phyloP scores from a whole-genome alignment of 257 asterid genomes.

The Ligustrum vulgare region DNA sequence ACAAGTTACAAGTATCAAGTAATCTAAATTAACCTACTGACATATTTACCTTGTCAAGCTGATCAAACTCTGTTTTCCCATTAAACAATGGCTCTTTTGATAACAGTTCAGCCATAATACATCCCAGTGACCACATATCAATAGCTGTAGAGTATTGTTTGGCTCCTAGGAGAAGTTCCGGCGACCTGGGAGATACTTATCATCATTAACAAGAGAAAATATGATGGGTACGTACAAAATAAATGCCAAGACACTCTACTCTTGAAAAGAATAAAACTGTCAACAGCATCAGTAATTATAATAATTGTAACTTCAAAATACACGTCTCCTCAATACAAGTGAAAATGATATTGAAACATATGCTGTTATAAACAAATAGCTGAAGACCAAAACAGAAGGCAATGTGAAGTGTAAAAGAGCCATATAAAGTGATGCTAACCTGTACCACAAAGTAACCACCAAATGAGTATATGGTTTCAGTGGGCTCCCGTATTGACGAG shows the following conservation, averaged over 20 bases:
- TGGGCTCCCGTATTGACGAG: constrained; percentile 92
- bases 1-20: not conserved
- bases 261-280: not conserved
- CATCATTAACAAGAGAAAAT: constrained; percentile 4
- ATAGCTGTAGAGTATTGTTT: constrained; percentile 79
- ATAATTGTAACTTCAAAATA: not conserved
- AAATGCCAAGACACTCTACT: not conserved
- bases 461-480: constrained; percentile 76
- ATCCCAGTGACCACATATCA: constrained; percentile 95
- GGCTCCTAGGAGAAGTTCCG: constrained; percentile 85
- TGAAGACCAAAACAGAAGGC: not conserved
- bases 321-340: not conserved
- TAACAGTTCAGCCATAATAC: constrained; percentile 87
- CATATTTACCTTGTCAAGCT: constrained; percentile 72
- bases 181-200: constrained; percentile 60
- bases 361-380: not conserved
- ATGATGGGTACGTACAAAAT: constrained; percentile 1
- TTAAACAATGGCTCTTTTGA: constrained; percentile 67
- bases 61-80: constrained; percentile 78
- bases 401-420: not conserved
- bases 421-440: constrained; percentile 40
- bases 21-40: not conserved
- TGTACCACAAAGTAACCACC: constrained; percentile 95
- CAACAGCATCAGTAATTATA: not conserved
- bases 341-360: not conserved